phyloP scores from a whole-genome alignment of 257 asterid species.

The Solanum piurae region DNA sequence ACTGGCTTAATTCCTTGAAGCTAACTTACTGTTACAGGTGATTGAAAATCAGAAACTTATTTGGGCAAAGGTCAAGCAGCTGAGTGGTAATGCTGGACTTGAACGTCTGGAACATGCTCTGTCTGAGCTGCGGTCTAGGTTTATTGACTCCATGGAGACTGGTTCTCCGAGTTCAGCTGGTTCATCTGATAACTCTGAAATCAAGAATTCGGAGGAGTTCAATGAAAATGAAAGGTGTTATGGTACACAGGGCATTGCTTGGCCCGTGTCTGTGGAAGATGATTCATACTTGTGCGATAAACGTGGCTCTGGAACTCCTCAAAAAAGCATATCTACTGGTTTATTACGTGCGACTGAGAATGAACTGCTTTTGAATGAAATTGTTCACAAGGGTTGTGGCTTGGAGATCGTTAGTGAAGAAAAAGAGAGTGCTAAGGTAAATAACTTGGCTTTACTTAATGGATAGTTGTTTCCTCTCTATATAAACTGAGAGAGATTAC shows the following conservation, averaged over 20 bases:
- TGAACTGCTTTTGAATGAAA: slow-evolving; percentile 12
- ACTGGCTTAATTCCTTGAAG: background rate
- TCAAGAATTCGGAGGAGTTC: background rate
- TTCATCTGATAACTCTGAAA: background rate
- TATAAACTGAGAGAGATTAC: background rate
- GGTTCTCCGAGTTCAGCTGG: background rate
- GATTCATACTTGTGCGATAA: background rate
- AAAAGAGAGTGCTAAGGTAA: background rate
- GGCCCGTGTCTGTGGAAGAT: background rate
- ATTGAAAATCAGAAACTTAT: slow-evolving; percentile 12
- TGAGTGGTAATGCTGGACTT: slow-evolving; percentile 13
- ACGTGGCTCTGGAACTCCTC: background rate
- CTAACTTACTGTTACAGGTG: slow-evolving; percentile 2
- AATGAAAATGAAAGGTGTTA: background rate
- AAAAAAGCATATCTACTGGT: background rate
- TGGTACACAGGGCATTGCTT: background rate
- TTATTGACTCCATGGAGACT: background rate
- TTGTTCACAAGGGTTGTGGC: slow-evolving; percentile 7
- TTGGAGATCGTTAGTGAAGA: background rate
- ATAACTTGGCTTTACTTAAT: background rate
- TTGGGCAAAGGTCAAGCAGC: background rate
- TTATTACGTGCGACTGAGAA: background rate
- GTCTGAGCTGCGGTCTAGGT: slow-evolving; percentile 3
- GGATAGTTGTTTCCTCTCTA: background rate
- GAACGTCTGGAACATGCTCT: slow-evolving; percentile 9